Evolutionary conservation across 805 yeast genomes (phyloP).

Genomic region (Wickerhamomyces rabaulensis): DNA sequence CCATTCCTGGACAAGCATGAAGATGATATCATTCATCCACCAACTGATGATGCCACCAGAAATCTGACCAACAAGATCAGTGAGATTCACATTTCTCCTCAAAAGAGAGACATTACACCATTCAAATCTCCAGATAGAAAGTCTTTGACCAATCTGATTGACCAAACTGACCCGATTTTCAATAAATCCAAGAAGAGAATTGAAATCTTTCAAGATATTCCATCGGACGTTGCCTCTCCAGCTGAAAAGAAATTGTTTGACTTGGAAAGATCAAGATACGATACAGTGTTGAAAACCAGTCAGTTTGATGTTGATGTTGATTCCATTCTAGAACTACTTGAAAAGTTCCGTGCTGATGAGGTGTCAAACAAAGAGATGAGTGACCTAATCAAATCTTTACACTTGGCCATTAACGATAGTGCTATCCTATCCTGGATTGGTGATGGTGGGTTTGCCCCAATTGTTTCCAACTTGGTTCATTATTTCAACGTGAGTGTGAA

Average conservation of each 20-base stretch:
- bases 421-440: conserved; percentile 16
- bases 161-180: conserved; percentile 22
- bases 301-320: conserved; percentile 9
- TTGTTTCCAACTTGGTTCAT: conserved; percentile 9
- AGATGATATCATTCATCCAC: conserved; percentile 10
- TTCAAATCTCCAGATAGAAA: conserved; percentile 10
- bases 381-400: conserved; percentile 14
- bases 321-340: conserved; percentile 5
- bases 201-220: conserved; percentile 21
- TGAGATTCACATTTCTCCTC: conserved; percentile 22
- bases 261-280: conserved; percentile 12
- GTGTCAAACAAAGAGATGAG: conserved; percentile 12
- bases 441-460: conserved; percentile 12
- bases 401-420: conserved; percentile 8
- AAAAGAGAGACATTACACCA: conserved; percentile 6
- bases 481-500: conserved; percentile 20
- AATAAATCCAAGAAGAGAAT: conserved; percentile 13
- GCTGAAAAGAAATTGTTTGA: conserved; percentile 15
- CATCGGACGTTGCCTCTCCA: neutral
- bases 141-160: conserved; percentile 16
- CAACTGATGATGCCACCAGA: conserved; percentile 16
- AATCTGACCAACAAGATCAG: conserved; percentile 17
- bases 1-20: conserved; percentile 20
- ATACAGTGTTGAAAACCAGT: conserved; percentile 1
- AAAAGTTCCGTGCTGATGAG: conserved; percentile 12